A percentile compares a stretch with the other conserved stretches of the same genome.
phyloP scores from a whole-genome alignment of 2,329 filamentous ascomycete genomes.

The Thermothelomyces thermophilus region DNA sequence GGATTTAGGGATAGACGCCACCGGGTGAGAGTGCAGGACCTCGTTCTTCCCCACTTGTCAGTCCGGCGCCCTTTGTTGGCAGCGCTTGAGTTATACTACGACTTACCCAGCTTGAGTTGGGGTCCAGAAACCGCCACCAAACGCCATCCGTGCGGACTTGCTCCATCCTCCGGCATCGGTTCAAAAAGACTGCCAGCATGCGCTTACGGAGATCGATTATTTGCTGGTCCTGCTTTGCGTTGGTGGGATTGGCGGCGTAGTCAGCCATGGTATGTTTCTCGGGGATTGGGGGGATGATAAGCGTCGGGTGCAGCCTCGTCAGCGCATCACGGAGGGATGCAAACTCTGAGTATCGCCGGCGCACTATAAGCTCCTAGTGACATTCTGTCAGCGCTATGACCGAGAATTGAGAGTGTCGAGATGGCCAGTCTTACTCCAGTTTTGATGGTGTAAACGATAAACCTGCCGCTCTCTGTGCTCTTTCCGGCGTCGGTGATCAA shows the following conservation, averaged over 20 bases:
- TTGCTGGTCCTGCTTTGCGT: slow-evolving; percentile 92
- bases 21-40: slow-evolving; percentile 86
- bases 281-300: slow-evolving; percentile 93
- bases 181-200: slow-evolving; percentile 93
- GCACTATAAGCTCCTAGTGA: slow-evolving; percentile 81
- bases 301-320: slow-evolving; percentile 84
- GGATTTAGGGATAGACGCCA: slow-evolving; percentile 87
- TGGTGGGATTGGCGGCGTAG: slow-evolving; percentile 95
- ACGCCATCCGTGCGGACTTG: slow-evolving; percentile 88
- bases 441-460: slow-evolving; percentile 94
- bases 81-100: too few relatives aligned
- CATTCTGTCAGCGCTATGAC: slow-evolving; percentile 6
- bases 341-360: slow-evolving; percentile 93
- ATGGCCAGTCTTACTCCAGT: slow-evolving; percentile 62
- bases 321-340: slow-evolving; percentile 83
- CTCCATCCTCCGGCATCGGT: slow-evolving; percentile 88
- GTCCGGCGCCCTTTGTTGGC: slow-evolving; percentile 3
- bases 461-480: slow-evolving; percentile 84
- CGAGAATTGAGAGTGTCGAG: background rate
- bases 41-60: slow-evolving; percentile 63
- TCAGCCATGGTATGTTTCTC: slow-evolving; percentile 99
- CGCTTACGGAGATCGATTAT: slow-evolving; percentile 96
- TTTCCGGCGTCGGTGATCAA: slow-evolving; percentile 93
- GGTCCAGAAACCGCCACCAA: slow-evolving; percentile 96
- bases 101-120: slow-evolving; percentile 93